Evolutionary conservation across 2,329 filamentous ascomycete genomes (phyloP).

Genomic region (Fusarium sp.): DNA sequence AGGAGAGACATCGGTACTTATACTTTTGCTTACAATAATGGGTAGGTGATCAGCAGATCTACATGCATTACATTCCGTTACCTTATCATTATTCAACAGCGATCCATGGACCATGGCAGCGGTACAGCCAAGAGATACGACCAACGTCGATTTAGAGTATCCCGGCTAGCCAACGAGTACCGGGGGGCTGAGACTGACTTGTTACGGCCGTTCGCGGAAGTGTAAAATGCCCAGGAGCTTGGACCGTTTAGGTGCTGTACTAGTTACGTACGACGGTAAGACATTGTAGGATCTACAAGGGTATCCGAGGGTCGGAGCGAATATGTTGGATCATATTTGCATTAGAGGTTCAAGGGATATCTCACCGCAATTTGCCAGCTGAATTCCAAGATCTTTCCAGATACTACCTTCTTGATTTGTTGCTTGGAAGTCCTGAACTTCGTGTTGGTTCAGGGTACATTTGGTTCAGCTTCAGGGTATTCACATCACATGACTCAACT

Average conservation of each 20-base stretch:
- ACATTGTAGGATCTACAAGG: background rate
- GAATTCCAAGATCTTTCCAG: accelerated
- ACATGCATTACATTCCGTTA: slow-evolving; percentile 17
- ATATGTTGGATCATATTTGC: background rate
- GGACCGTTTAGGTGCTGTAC: background rate
- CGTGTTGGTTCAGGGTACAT: background rate
- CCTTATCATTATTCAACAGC: slow-evolving; percentile 31
- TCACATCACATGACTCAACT: background rate
- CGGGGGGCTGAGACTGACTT: no score
- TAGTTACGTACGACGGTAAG: slow-evolving; percentile 27
- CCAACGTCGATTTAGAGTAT: slow-evolving; percentile 4
- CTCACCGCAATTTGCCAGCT: background rate
- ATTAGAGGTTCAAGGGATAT: background rate
- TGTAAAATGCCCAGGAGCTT: background rate
- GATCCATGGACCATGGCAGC: background rate
- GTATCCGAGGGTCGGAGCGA: background rate
- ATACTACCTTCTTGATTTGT: background rate
- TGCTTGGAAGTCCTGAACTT: background rate
- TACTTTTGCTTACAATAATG: background rate
- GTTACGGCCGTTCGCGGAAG: background rate
- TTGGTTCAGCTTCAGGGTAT: no score
- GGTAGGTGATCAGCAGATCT: background rate
- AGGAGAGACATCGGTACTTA: background rate
- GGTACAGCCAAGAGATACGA: background rate
- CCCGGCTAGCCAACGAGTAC: background rate